phyloP scores from a whole-genome alignment of 345 rosid species.

The Toxicodendron radicans region DNA sequence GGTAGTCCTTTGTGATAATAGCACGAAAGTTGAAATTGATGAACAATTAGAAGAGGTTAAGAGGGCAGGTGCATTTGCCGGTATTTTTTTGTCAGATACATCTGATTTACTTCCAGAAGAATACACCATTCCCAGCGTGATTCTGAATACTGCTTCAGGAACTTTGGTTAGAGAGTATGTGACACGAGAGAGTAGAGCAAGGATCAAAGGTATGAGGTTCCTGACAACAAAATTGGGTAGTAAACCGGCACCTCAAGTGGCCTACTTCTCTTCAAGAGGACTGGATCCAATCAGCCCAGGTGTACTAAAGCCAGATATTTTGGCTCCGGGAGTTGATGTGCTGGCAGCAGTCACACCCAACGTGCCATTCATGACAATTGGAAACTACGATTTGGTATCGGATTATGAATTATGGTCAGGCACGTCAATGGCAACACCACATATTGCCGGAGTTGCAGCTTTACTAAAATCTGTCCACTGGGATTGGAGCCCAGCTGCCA shows the following conservation, averaged over 20 bases:
- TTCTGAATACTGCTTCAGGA: constrained; percentile 21
- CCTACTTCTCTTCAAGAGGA: constrained; percentile 67
- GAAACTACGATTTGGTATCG: constrained; percentile 30
- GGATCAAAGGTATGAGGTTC: constrained; percentile 33
- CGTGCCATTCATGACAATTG: constrained; percentile 17
- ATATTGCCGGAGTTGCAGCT: constrained; percentile 59
- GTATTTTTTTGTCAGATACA: constrained; percentile 28
- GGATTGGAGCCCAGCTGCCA: constrained; percentile 43
- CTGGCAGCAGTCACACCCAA: constrained; percentile 39
- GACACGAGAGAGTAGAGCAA: constrained; percentile 8
- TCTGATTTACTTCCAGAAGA: constrained; percentile 14
- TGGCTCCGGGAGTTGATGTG: constrained; percentile 49
- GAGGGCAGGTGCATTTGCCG: constrained; percentile 37
- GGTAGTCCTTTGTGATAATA: constrained; percentile 39
- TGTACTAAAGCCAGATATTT: constrained; percentile 42
- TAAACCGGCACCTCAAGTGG: constrained; percentile 57
- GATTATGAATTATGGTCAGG: constrained; percentile 43
- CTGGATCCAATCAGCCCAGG: constrained; percentile 46
- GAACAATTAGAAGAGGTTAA: constrained; percentile 28
- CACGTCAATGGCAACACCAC: constrained; percentile 59
- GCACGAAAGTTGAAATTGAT: not conserved
- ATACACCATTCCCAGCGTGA: constrained; percentile 28
- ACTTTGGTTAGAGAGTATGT: constrained; percentile 17
- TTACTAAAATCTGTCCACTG: constrained; percentile 45
- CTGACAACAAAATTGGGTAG: constrained; percentile 29